phyloP scores from a whole-genome alignment of 2,329 filamentous ascomycete genomes.

The Xylaria sp. region DNA sequence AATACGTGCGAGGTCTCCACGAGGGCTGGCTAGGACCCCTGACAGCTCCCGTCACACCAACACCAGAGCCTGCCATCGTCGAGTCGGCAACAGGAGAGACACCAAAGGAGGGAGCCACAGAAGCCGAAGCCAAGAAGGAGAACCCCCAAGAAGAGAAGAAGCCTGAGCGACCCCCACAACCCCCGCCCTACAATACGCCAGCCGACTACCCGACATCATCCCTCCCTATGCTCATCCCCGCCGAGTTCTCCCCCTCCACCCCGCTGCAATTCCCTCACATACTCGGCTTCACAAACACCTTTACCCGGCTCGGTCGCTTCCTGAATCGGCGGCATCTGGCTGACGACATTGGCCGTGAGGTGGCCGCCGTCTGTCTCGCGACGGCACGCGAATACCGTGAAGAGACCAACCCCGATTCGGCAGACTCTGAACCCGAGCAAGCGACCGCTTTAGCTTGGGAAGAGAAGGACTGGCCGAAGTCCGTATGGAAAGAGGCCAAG shows the following conservation, averaged over 20 bases:
- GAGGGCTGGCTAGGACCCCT: conserved; percentile 96
- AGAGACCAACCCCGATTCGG: conserved; percentile 51
- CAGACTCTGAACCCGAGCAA: conserved; percentile 71
- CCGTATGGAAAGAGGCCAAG: conserved; percentile 68
- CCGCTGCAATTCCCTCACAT: conserved; percentile 86
- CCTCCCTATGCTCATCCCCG: conserved; percentile 74
- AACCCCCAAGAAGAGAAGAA: conserved; percentile 61
- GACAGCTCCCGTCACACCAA: conserved; percentile 64
- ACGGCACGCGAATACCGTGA: conserved; percentile 63
- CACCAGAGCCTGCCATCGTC: conserved; percentile 38
- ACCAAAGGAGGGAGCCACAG: conserved; percentile 31
- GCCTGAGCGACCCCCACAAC: conserved; percentile 69
- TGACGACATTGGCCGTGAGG: conserved; percentile 86
- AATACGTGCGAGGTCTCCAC: conserved; percentile 91
- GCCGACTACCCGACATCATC: conserved; percentile 75
- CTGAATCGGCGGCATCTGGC: conserved; percentile 86
- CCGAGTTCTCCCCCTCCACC: conserved; percentile 76
- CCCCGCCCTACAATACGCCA: conserved; percentile 78
- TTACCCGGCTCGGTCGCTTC: conserved; percentile 86
- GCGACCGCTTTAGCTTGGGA: conserved; percentile 73
- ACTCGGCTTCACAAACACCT: conserved; percentile 91
- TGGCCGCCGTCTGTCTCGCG: conserved; percentile 83
- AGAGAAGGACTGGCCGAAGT: conserved; percentile 87
- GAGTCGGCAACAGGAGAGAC: conserved; percentile 34
- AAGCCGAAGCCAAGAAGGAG: conserved; percentile 53